phyloP scores from a whole-genome alignment of 1,284 basidiomycete species.

The Termitomyces sp. region DNA sequence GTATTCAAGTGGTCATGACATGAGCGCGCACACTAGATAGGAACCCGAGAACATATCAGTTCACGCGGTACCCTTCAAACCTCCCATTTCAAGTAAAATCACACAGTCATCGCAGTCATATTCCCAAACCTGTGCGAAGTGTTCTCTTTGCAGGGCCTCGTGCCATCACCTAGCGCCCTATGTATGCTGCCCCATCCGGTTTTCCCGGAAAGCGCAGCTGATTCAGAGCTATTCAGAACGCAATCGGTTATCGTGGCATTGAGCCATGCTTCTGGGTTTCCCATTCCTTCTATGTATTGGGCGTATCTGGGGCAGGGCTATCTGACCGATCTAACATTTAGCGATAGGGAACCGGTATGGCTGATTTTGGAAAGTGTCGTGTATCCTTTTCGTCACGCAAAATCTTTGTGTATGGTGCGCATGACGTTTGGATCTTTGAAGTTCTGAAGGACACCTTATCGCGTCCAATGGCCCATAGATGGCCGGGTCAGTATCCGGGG shows the following conservation, averaged over 20 bases:
- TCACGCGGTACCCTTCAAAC: conserved; percentile 12
- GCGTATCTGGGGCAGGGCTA: background rate
- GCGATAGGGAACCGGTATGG: background rate
- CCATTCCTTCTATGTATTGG: background rate
- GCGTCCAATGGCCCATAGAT: background rate
- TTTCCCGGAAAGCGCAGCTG: conserved; percentile 12
- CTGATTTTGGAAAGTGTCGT: background rate
- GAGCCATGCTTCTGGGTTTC: background rate
- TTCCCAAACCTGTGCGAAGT: conserved; percentile 3
- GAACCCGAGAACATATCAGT: conserved; percentile 3
- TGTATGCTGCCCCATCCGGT: conserved; percentile 10
- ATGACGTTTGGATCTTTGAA: background rate
- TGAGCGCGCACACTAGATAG: background rate
- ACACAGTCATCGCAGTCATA: background rate
- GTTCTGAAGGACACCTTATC: background rate
- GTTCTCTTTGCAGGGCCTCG: conserved; percentile 5
- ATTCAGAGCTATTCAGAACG: background rate
- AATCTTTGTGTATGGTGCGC: background rate
- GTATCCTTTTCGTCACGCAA: background rate
- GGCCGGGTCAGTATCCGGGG: background rate
- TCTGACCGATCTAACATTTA: background rate
- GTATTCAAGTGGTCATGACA: background rate
- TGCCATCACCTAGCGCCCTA: conserved; percentile 1
- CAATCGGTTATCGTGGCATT: background rate
- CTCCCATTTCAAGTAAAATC: conserved; percentile 12